These are phyloP conservation scores for Pythium aphanidermatum DNA, from an alignment of 352 stramenopile species.

Conservation along the genomic window DNA sequence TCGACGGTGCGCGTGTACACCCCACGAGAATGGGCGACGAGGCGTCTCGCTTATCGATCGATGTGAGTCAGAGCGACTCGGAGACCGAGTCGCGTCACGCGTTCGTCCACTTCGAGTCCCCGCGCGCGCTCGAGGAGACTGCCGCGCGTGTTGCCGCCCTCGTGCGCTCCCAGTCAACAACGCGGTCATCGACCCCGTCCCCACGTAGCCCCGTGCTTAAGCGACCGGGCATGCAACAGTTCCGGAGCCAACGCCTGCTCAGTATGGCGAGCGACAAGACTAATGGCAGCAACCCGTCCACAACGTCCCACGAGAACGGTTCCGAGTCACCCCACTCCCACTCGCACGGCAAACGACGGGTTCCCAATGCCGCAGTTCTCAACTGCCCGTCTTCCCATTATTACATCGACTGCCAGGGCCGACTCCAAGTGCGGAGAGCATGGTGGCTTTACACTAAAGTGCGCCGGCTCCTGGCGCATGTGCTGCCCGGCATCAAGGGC, in stretches of 20 bases:
- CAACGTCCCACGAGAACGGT: constrained; percentile 21
- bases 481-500: constrained; percentile 53
- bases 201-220: neutral
- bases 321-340: constrained; percentile 13
- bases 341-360: neutral
- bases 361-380: constrained; percentile 9
- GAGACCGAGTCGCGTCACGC: neutral
- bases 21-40: neutral
- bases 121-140: constrained; percentile 7
- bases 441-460: constrained; percentile 59
- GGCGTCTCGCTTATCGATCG: constrained; percentile 10
- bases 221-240: constrained; percentile 10
- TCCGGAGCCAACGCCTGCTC: constrained; percentile 19
- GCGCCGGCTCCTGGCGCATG: constrained; percentile 31
- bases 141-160: constrained; percentile 9
- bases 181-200: constrained; percentile 9
- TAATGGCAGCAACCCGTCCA: constrained; percentile 21
- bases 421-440: constrained; percentile 36
- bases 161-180: constrained; percentile 6
- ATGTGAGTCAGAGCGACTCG: neutral
- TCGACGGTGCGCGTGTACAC: constrained; percentile 1
- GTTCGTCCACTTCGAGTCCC: constrained; percentile 17
- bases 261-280: constrained; percentile 23
- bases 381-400: constrained; percentile 46
- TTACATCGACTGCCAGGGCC: constrained; percentile 48